Conservation (phyloP, 805 yeast species). For the Zygosaccharomyces pseudorouxii region DNA sequence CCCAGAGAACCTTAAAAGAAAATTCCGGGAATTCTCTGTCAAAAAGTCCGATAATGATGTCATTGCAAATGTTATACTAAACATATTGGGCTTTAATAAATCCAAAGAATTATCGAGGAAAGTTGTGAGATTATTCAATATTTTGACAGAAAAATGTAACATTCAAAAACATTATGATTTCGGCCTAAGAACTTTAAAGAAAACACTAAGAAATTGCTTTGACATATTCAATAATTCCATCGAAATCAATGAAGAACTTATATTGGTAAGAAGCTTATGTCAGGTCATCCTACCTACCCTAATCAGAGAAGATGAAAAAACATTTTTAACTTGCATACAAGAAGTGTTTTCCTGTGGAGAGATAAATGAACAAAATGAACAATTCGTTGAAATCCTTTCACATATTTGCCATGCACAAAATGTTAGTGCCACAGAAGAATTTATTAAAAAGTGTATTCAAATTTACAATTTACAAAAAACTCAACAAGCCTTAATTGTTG, state of each 20-base stretch:
- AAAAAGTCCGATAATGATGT: slow-evolving; percentile 60
- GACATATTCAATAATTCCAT: slow-evolving; percentile 33
- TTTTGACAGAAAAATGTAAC: slow-evolving; percentile 41
- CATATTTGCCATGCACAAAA: slow-evolving; percentile 34
- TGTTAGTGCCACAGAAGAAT: slow-evolving; percentile 35
- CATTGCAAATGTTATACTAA: slow-evolving; percentile 68
- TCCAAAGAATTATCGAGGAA: slow-evolving; percentile 43
- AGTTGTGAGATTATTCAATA: slow-evolving; percentile 52
- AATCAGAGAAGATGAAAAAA: slow-evolving; percentile 44
- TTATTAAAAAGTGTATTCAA: slow-evolving; percentile 57
- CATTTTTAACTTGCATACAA: slow-evolving; percentile 33
- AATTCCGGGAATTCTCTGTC: slow-evolving; percentile 74
- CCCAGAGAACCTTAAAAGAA: slow-evolving; percentile 80
- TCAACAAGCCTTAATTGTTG: slow-evolving; percentile 76
- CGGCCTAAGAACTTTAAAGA: slow-evolving; percentile 78
- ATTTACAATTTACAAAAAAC: slow-evolving; percentile 54
- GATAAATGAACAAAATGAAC: slow-evolving; percentile 25
- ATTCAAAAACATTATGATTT: slow-evolving; percentile 80
- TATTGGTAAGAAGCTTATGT: slow-evolving; percentile 50
- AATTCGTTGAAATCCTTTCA: slow-evolving; percentile 15
- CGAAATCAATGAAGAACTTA: slow-evolving; percentile 12
- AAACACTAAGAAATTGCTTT: slow-evolving; percentile 59
- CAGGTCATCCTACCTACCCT: slow-evolving; percentile 69
- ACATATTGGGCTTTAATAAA: slow-evolving; percentile 62
- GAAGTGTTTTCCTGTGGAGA: slow-evolving; percentile 13